Conservation (phyloP, 805 yeast genomes). For the Sugiyamaella smithiae region DNA sequence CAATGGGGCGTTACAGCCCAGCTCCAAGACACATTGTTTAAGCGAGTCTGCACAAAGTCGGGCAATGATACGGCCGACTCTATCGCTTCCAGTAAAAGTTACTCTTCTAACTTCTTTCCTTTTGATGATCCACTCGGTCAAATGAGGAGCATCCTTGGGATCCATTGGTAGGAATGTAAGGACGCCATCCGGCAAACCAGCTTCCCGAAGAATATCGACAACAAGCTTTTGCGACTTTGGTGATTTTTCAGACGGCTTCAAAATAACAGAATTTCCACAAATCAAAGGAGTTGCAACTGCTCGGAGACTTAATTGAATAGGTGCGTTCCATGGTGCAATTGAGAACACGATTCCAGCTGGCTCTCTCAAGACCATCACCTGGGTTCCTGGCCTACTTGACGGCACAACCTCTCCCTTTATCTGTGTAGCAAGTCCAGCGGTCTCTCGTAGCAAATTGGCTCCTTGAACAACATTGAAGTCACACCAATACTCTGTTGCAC, state of each 20-base stretch:
- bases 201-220: slow-evolving; percentile 79
- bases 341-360: slow-evolving; percentile 97
- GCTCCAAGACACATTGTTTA: slow-evolving; percentile 86
- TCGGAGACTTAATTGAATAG: slow-evolving; percentile 94
- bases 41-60: slow-evolving; percentile 64
- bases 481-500: slow-evolving; percentile 87
- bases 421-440: slow-evolving; percentile 75
- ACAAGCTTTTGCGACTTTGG: slow-evolving; percentile 83
- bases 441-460: slow-evolving; percentile 66
- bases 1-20: slow-evolving; percentile 93
- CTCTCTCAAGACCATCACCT: background rate
- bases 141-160: slow-evolving; percentile 48
- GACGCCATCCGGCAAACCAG: slow-evolving; percentile 96
- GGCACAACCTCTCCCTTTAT: slow-evolving; percentile 95
- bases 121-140: background rate
- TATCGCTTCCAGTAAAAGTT: slow-evolving; percentile 93
- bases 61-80: slow-evolving; percentile 77
- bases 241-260: slow-evolving; percentile 96
- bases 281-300: slow-evolving; percentile 94
- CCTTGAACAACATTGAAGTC: slow-evolving; percentile 89
- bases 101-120: slow-evolving; percentile 33
- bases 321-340: slow-evolving; percentile 95
- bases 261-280: slow-evolving; percentile 95
- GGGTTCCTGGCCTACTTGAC: slow-evolving; percentile 74
- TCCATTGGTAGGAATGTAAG: slow-evolving; percentile 93